Evolutionary conservation across 2,329 filamentous ascomycete species (phyloP), one percentile per base, ranked within the genome.

Genomic region (Pseudogymnoascus sp.): DNA sequence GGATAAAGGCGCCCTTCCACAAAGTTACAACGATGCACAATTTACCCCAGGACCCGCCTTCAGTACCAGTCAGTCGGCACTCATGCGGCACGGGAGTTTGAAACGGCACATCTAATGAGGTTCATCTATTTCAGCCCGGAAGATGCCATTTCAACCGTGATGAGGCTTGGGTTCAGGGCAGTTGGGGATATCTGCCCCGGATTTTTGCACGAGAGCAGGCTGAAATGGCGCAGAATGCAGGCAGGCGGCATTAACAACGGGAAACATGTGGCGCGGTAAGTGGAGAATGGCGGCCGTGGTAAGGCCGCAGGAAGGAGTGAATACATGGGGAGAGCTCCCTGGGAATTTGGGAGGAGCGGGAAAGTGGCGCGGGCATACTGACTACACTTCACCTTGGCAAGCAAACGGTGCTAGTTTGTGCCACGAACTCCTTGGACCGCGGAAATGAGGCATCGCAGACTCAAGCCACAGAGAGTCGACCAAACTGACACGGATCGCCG

Each of bases 51-150:
- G 12, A 34, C 47, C 47, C 47, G 26, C 23, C 47, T 54, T 54
- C 47, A 31, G 29, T 6, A 26, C 21, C 23, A 54, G 47, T 34
- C n/a, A 34, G 18, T 31, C 29, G 47, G 47, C 47, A 57, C 26
- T 34, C 47, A 34, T 57, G 26, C 47, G 47, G n/a, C 47, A 57
- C 47, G 47, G 47, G 26, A 10, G 47, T 57, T 57, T 57, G 47
- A 54, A 54, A 54, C 26, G 47, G 47, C 23, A 54, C n/a, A 34
- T 18, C 47, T 57, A 57, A 57, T 57, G 47, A 57, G n/a, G 8
- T 57, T 34, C 47, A 57, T 57, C 29, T 57, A 57, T 57, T 34
- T 54, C 6, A 31, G 14, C 29, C 47, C 47, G n/a, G 47, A 18
- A 34, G 47, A 57, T 18, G n/a, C 14, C 26, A 34, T 31, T 57